Conservation (phyloP, 441 rosid genomes). For the Erysimum pusillum region DNA sequence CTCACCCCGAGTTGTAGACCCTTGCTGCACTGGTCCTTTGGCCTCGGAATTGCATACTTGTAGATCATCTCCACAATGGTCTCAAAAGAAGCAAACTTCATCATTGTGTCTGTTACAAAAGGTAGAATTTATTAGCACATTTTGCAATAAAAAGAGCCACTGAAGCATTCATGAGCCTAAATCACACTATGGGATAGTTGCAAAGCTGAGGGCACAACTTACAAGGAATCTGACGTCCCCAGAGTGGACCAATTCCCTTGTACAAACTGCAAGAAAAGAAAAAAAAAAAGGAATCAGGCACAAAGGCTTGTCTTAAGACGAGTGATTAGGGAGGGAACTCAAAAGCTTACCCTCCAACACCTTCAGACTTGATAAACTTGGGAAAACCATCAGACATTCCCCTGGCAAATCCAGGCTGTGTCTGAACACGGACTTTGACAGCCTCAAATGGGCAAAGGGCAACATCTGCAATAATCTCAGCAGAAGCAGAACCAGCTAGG, state of each 20-base stretch:
- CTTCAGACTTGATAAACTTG: constrained; percentile 22
- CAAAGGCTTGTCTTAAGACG: not conserved
- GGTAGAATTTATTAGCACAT: not conserved
- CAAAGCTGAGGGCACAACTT: not conserved
- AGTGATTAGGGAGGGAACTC: not conserved
- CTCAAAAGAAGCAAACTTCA: constrained; percentile 31
- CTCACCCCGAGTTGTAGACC: constrained; percentile 23
- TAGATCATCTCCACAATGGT: constrained; percentile 24
- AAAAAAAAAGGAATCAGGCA: not conserved
- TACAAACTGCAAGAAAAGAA: not conserved
- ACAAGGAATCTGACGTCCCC: constrained; percentile 31
- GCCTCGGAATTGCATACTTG: constrained; percentile 22
- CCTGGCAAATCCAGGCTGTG: constrained; percentile 99
- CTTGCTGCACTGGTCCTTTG: constrained; percentile 23
- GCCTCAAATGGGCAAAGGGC: constrained; percentile 99
- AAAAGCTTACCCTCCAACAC: not conserved
- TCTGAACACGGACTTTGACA: constrained; percentile 98
- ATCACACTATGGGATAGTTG: not conserved
- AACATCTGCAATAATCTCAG: constrained; percentile 98
- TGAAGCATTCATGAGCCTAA: not conserved
- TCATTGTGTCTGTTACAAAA: constrained; percentile 17
- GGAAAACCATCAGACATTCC: constrained; percentile 51
- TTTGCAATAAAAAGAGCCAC: not conserved
- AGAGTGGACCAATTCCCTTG: constrained; percentile 12
- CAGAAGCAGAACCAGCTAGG: constrained; percentile 99